Base-by-base conservation (phyloP, 176 grass and related monocot genomes). In the Microstegium vimineum region DNA sequence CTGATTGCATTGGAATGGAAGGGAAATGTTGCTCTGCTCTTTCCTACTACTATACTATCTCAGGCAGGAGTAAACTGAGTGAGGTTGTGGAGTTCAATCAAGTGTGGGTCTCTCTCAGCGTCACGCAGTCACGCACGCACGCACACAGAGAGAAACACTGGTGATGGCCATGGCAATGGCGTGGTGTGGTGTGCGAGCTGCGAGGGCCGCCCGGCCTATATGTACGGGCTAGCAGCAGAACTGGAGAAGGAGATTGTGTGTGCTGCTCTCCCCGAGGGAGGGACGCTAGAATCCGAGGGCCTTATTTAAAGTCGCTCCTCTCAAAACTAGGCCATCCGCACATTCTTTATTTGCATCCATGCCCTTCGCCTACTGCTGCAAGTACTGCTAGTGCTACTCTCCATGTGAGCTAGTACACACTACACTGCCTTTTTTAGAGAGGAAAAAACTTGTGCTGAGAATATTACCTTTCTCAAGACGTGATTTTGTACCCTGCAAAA, bases 261-360 rank as follows among this genome's bases (percentile, higher is more conserved):
- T 54, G 68, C 67, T 56, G 83, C 83, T 31, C 83, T 40, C 31
- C 52, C 40, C 83, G 56, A 73, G 75, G 18, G n/a, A n/a, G 51
- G 30, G 32, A n/a, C 32, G 67, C 67, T 57, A 80, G 84, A 64
- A 73, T 73, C 84, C 68, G 32, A 73, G 66, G 84, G 72, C 62
- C 46, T 57, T 84, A 67, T 84, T 84, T 84, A 76, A 68, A 84
- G 72, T 28, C 61, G 2, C 45, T 11, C 33, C 32, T 67, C 72
- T 76, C 6, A 80, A 73, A 80, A 67, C 37, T 43, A 66, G 25
- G 26, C 76, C 77, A 73, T 57, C 26, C 4, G 25, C 1, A 5
- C 0, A 42, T 54, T 66, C 5, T 80, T 56, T 74, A 86, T 86
- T 86, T 66, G 69, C 84, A 80, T 73, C 69, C 60, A 74, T 43